Percentiles rank a stretch among this genome's conserved stretches.
These are phyloP conservation scores for Phytophthora cryptogea DNA, from an alignment of 352 stramenopile genomes.

Conservation along the genomic window DNA sequence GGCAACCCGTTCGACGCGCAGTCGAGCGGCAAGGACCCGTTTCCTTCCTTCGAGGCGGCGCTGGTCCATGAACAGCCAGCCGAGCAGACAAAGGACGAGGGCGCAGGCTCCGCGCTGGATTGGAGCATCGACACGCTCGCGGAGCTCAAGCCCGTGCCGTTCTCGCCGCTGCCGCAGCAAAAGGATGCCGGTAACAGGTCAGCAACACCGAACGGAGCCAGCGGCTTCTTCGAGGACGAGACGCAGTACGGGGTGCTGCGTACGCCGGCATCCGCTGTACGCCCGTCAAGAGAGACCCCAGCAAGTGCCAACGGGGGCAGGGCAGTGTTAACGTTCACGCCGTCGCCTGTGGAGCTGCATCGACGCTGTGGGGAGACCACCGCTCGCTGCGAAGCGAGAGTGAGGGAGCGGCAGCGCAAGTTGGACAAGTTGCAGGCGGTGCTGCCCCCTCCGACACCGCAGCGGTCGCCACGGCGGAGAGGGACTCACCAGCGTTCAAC, in stretches of 20 bases:
- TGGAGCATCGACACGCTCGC: conserved; percentile 78
- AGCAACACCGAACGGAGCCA: conserved; percentile 3
- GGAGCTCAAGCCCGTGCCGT: conserved; percentile 53
- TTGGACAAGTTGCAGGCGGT: conserved; percentile 42
- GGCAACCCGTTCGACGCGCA: conserved; percentile 53
- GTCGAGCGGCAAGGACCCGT: conserved; percentile 45
- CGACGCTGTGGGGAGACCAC: conserved; percentile 48
- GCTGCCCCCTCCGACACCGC: conserved; percentile 12
- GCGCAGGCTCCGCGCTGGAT: conserved; percentile 32
- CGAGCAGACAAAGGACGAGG: background rate
- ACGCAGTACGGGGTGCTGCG: conserved; percentile 49
- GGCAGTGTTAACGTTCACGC: conserved; percentile 4
- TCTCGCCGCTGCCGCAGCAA: conserved; percentile 56
- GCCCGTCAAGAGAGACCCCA: background rate
- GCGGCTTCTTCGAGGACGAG: conserved; percentile 62
- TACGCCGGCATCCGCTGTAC: conserved; percentile 32
- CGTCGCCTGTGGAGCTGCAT: conserved; percentile 39
- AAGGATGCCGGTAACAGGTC: conserved; percentile 14
- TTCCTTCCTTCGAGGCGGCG: conserved; percentile 52
- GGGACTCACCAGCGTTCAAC: conserved; percentile 13
- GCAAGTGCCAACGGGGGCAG: background rate
- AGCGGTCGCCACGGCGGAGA: conserved; percentile 7
- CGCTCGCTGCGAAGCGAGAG: conserved; percentile 36
- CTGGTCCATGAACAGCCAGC: conserved; percentile 30
- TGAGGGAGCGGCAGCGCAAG: conserved; percentile 48